A percentile compares a stretch with the other conserved stretches of the same genome.
Evolutionary conservation across 805 yeast genomes (phyloP).

Genomic region (Wickerhamomyces xylosicus): DNA sequence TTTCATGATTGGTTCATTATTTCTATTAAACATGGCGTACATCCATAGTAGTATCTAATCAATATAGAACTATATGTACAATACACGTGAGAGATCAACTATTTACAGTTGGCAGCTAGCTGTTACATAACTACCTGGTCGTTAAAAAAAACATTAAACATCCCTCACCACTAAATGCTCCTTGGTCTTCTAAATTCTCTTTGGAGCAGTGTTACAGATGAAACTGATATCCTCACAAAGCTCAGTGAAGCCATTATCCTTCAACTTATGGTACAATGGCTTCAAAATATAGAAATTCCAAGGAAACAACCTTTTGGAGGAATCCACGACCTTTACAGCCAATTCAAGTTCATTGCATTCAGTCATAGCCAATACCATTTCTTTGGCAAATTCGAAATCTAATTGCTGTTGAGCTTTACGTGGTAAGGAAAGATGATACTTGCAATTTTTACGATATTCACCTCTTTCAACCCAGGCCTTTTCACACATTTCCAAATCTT

Average conservation of each 20-base stretch:
- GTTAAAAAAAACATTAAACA: too few relatives aligned
- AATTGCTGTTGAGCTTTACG: constrained; percentile 27
- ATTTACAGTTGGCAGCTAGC: too few relatives aligned
- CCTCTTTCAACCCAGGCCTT: constrained; percentile 77
- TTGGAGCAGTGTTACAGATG: constrained; percentile 17
- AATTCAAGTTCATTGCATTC: constrained; percentile 34
- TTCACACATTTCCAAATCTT: constrained; percentile 49
- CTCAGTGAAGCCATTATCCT: constrained; percentile 32
- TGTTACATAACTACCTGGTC: too few relatives aligned
- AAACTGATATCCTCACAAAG: constrained; percentile 21
- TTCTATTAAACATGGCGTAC: too few relatives aligned
- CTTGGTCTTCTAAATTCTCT: background rate
- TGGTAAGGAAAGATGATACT: constrained; percentile 35
- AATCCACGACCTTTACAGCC: constrained; percentile 55
- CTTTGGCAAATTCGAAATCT: constrained; percentile 63
- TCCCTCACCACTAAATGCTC: constrained; percentile 43
- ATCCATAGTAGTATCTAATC: too few relatives aligned
- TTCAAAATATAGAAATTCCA: constrained; percentile 51
- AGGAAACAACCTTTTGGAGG: constrained; percentile 56
- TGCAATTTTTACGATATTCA: constrained; percentile 36
- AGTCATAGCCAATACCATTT: constrained; percentile 49
- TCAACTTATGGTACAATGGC: constrained; percentile 28
- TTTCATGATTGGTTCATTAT: too few relatives aligned
- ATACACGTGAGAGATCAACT: too few relatives aligned
- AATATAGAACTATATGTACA: too few relatives aligned